phyloP scores from a whole-genome alignment of 805 yeast species.

The Zygosaccharomyces bisporus region DNA sequence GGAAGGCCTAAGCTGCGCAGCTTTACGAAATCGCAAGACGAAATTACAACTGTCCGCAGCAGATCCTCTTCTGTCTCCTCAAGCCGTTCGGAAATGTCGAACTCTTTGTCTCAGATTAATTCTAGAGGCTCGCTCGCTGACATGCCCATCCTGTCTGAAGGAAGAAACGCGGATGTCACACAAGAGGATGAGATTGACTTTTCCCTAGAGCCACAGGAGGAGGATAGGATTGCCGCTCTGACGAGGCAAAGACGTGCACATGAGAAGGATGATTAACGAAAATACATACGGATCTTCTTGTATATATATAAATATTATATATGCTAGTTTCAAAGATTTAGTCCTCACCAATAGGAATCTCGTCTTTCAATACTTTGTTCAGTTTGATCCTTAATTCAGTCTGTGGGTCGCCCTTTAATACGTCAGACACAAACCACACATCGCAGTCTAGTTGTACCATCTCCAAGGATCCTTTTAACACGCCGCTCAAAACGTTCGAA shows the following conservation, averaged over 20 bases:
- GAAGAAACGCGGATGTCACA: slow-evolving; percentile 14
- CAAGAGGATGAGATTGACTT: slow-evolving; percentile 14
- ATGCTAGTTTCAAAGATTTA: slow-evolving; percentile 29
- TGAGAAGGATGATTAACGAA: slow-evolving; percentile 22
- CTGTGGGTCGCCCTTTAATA: slow-evolving; percentile 71
- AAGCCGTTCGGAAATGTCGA: slow-evolving; percentile 43
- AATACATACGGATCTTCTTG: too few species aligned
- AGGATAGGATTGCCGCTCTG: slow-evolving; percentile 22
- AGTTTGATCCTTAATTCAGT: slow-evolving; percentile 79
- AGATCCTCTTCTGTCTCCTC: slow-evolving; percentile 31
- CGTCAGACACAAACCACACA: slow-evolving; percentile 73
- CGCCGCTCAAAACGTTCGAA: slow-evolving; percentile 85
- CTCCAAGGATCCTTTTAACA: slow-evolving; percentile 83
- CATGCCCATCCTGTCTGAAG: slow-evolving; percentile 52
- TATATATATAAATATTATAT: too few species aligned
- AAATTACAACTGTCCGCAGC: slow-evolving; percentile 15
- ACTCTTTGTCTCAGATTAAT: slow-evolving; percentile 58
- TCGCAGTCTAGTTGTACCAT: slow-evolving; percentile 95
- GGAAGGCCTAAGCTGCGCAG: slow-evolving; percentile 7
- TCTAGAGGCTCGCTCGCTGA: slow-evolving; percentile 60
- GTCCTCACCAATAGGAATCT: slow-evolving; percentile 96
- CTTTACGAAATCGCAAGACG: slow-evolving; percentile 7
- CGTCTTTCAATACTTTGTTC: slow-evolving; percentile 75
- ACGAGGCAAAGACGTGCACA: slow-evolving; percentile 31
- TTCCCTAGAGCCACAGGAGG: slow-evolving; percentile 8